Base-by-base conservation (phyloP, 192 early-diverging fungal genomes). In the Entomortierella beljakovae region DNA sequence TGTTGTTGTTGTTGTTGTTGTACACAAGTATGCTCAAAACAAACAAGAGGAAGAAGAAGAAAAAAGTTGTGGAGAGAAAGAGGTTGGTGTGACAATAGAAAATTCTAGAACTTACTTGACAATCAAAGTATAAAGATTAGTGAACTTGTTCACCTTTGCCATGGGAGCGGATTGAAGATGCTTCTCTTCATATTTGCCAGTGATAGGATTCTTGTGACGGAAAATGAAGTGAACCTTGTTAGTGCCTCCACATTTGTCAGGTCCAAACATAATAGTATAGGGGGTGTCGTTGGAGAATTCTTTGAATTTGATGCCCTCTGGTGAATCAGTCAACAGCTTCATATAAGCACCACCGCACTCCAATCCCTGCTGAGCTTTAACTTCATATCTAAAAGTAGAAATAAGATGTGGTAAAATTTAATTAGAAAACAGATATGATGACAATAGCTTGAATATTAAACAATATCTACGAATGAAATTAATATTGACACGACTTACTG, bases 141-240 rank as follows among this genome's bases (percentile, higher is more conserved):
- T 87, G 43, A 88, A 80, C 59, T 88, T 83, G 81, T 89, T 88
- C 25, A 86, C 67, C 62, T 89, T 93, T 52, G 92, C 91, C 53
- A 70, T 31, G 25, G 93, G 94, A 23, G 93, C 88, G 61, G 85
- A 64, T 23, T 85, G 84, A 68, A 95, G 74, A 75, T 96, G 95
- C 80, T 97, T 95, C 85, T 97, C 95, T 37, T 94, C 94, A 66
- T 90, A 87, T 59, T 86, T 85, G 9, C 92, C 92, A 15, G 93
- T 93, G 42, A 84, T 70, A 18, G 95, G 95, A 84, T 95, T 96
- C 82, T 90, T 88, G 88, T 97, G 95, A 28, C 94, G 87, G 88
- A 94, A 95, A 74, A 97, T 97, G 51, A 97, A 91, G 82, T 97
- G 96, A 29, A 97, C 88, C 67, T 95, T 96, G 90, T 95, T 95